Evolutionary conservation across 352 stramenopile genomes (phyloP), one percentile per base, ranked within the genome.

Genomic region (Globisporangium apiculatum): DNA sequence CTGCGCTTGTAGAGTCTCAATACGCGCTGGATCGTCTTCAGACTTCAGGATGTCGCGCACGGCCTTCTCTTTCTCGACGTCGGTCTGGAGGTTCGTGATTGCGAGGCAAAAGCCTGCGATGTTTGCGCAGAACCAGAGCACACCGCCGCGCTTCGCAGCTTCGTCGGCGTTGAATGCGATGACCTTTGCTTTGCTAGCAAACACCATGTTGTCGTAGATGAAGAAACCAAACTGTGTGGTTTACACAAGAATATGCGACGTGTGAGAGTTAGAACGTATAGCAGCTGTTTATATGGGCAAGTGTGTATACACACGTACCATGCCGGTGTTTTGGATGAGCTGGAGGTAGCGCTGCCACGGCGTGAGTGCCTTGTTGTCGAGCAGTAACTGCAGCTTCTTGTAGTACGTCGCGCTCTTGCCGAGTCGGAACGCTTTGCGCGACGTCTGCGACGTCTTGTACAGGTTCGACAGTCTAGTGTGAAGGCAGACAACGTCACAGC

Each of bases 101-200:
- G 83, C 80, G 46, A 86, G 67, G 41, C 83, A 73, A 42, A 95
- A 94, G 47, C 81, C 83, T 7, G 83, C 84, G 47, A 95, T 55
- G 59, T 94, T 94, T 50, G 80, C 86, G 53, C 69, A 86, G 68
- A 94, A 95, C 83, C 86, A 93, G 49, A 95, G 62, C 41, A 90
- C 68, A 42, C 86, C 86, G 38, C 86, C 86, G 42, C 79, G 79
- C 65, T 82, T 78, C 7, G 64, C 55, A 1, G 86, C 71, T 49
- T 91, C 72, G 7, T 87, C 73, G 5, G 80, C 75, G 57, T 95
- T 68, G 49, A 94, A 74, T 37, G 51, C 57, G 7, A 90, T 55
- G 45, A 95, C 58, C 55, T 92, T 91, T 59, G 76, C 75, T 53
- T 89, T 91, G 75, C 79, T 81, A 42, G 76, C 71, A 62, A 95